Conservation (phyloP, 2,329 filamentous ascomycete genomes). For the Akanthomyces muscarius region DNA sequence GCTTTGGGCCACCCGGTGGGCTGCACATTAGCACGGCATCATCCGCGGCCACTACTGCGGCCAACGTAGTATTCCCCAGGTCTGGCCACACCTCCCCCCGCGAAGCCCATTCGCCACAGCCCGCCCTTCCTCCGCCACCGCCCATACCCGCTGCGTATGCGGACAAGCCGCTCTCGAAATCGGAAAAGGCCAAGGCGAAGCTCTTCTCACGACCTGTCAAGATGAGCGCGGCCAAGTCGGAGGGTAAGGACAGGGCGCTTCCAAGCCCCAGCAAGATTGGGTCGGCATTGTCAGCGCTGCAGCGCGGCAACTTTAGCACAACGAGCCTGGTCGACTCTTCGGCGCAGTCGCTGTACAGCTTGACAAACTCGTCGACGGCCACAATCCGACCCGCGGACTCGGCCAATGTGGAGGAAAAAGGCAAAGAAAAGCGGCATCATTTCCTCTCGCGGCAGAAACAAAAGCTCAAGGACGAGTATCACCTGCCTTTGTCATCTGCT, state of each 20-base stretch:
- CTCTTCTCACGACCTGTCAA: slow-evolving; percentile 75
- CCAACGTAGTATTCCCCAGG: slow-evolving; percentile 69
- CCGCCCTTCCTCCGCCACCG: slow-evolving; percentile 35
- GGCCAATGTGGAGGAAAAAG: slow-evolving; percentile 45
- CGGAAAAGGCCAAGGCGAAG: slow-evolving; percentile 75
- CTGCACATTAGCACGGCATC: slow-evolving; percentile 62
- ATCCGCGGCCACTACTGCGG: slow-evolving; percentile 61
- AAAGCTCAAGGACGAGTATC: slow-evolving; percentile 71
- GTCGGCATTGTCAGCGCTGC: slow-evolving; percentile 61
- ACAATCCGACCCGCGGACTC: slow-evolving; percentile 64
- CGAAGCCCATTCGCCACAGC: slow-evolving; percentile 34
- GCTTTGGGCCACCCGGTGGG: slow-evolving; percentile 44
- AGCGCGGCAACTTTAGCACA: slow-evolving; percentile 66
- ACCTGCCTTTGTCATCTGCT: slow-evolving; percentile 69
- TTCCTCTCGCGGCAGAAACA: slow-evolving; percentile 77
- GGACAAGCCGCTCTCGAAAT: slow-evolving; percentile 54
- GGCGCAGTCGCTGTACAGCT: slow-evolving; percentile 63
- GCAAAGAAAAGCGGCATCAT: slow-evolving; percentile 69
- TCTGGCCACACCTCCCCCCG: slow-evolving; percentile 53
- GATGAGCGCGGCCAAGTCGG: slow-evolving; percentile 62
- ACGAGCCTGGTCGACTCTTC: slow-evolving; percentile 63
- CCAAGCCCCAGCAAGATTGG: slow-evolving; percentile 71
- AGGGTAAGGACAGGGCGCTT: slow-evolving; percentile 61
- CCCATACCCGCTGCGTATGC: slow-evolving; percentile 29
- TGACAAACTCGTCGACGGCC: slow-evolving; percentile 71